These are phyloP conservation scores for Apophysomyces ossiformis DNA, from an alignment of 371 early-diverging fungal species.

Conservation along the genomic window DNA sequence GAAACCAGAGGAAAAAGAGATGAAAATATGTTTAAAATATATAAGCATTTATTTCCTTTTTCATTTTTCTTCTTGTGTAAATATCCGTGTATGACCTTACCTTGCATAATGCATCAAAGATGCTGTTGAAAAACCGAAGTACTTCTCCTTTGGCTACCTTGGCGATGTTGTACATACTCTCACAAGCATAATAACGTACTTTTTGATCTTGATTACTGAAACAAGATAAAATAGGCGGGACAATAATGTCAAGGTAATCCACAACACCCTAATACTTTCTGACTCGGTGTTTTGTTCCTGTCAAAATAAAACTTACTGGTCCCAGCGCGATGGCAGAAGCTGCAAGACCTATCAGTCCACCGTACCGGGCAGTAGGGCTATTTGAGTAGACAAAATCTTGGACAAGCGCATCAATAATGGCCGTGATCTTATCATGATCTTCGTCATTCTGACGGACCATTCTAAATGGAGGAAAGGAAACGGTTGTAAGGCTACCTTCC, in stretches of 20 bases:
- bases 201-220: conserved; percentile 84
- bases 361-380: conserved; percentile 82
- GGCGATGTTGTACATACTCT: conserved; percentile 94
- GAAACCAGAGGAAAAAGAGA: not conserved
- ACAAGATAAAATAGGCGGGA: conserved; percentile 89
- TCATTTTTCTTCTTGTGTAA: not conserved
- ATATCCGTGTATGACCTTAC: conserved; percentile 42
- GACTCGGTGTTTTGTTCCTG: not conserved
- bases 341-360: conserved; percentile 91
- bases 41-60: not conserved
- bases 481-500: not conserved
- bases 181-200: conserved; percentile 96
- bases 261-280: conserved; percentile 57
- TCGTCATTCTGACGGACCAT: conserved; percentile 70
- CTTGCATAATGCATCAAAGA: conserved; percentile 91
- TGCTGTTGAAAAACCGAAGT: conserved; percentile 87
- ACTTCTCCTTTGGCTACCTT: conserved; percentile 88
- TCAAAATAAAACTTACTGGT: conserved; percentile 43
- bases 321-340: conserved; percentile 88
- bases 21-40: not conserved
- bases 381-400: conserved; percentile 84
- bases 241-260: conserved; percentile 73
- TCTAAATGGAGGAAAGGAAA: conserved; percentile 9
- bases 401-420: conserved; percentile 73
- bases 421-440: conserved; percentile 57